These are phyloP conservation scores for Carex arenaria DNA, from an alignment of 202 grass and related monocot species.

Conservation along the genomic window DNA sequence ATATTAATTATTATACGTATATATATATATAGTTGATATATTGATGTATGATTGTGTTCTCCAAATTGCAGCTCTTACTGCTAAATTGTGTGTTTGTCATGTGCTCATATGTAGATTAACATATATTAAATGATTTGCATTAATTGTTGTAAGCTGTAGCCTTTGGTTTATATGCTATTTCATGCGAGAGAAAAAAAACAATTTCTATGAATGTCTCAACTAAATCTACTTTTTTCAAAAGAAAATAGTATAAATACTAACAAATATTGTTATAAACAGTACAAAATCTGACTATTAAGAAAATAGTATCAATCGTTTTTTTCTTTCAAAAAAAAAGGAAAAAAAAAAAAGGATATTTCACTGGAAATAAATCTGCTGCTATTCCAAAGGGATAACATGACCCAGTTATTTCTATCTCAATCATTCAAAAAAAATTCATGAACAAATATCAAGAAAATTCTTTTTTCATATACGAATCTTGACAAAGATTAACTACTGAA, in stretches of 20 bases:
- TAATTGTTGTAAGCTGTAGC: not conserved
- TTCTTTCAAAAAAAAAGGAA: not conserved
- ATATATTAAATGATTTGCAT: not conserved
- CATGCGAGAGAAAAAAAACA: not conserved
- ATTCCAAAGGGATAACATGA: no score
- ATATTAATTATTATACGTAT: not conserved
- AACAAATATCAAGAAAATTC: no score
- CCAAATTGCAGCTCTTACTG: not conserved
- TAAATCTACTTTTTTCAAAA: no score
- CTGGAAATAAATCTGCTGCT: no score
- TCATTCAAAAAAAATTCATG: no score
- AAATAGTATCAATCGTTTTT: not conserved
- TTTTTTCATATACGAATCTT: no score
- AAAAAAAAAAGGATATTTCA: not conserved
- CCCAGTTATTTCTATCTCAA: no score
- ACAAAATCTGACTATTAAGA: no score
- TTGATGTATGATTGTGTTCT: not conserved
- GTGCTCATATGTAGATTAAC: not conserved
- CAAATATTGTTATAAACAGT: no score
- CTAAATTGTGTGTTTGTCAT: no score
- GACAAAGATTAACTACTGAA: no score
- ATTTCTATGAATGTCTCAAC: not conserved
- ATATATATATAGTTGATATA: not conserved
- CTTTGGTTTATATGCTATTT: not conserved
- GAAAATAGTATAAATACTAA: no score